Base-by-base conservation (phyloP, 208 protist species). In the Tetramitus jugosus region DNA sequence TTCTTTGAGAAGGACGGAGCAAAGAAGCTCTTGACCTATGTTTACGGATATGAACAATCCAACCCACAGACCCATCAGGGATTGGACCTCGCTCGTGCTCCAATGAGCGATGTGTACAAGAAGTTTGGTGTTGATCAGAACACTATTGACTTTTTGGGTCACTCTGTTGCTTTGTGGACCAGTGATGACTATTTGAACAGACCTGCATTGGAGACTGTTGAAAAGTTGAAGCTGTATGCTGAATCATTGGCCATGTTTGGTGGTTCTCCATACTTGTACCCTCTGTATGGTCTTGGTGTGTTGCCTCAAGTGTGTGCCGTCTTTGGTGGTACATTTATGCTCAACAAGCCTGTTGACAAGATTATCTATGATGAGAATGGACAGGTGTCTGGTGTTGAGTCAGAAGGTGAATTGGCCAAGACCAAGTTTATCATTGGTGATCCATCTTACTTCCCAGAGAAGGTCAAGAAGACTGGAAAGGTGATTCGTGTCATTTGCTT, bases 201-300 rank as follows among this genome's bases (percentile, higher is more conserved):
- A 10, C 94, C 97, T 26, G 95, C 96, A 14, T 35, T 91, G 31
- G 89, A 95, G 65, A 94, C 92, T 26, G 82, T 99, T 40, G 88
- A 95, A 79, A 84, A 91, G 49, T 94, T 98, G 80, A 92, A 95
- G 79, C 87, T 99, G 1, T 99, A 99, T 87, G 82, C 84, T 31
- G 80, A 95, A 23, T 98, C 95, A n/a, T 89, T 99, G 39, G 82
- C 85, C 75, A 91, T 91, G 89, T 94, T 93, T 86, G 79, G 86
- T 49, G 92, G 91, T 35, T 98, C 96, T 31, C 97, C 98, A 37
- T 99, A 98, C 87, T 92, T 99, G 35, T 99, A 99, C 86, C 97
- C 98, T 13, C 82, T 98, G 20, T 99, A 99, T 85, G 98, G 98
- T 80, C 92, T 99, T 35, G 98, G 98, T 79, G 98, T 99, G 81